Conservation (phyloP, 306 rosid species). For the Datisca glomerata region DNA sequence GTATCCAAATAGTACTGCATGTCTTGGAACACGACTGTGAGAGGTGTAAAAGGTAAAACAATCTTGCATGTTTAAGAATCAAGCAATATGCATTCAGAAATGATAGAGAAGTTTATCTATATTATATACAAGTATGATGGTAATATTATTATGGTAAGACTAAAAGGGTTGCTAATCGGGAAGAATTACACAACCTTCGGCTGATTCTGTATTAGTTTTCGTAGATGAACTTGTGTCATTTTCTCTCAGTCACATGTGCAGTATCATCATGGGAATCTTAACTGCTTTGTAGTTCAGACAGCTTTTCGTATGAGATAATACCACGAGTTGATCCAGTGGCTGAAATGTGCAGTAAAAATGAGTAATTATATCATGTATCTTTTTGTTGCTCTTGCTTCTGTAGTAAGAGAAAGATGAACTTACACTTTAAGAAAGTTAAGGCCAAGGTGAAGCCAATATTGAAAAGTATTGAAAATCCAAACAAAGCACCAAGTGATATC, state of each 20-base stretch:
- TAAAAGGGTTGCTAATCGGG: neutral
- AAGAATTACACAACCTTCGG: slow-evolving; percentile 6
- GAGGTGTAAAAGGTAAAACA: slow-evolving; percentile 35
- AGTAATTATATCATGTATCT: slow-evolving; percentile 1
- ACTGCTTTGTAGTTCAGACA: slow-evolving; percentile 12
- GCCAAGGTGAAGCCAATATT: slow-evolving; percentile 24
- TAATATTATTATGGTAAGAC: neutral
- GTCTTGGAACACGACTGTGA: slow-evolving; percentile 28
- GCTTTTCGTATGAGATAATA: slow-evolving; percentile 24
- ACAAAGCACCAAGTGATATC: slow-evolving; percentile 33
- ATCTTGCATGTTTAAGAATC: slow-evolving; percentile 16
- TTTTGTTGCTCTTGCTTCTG: neutral
- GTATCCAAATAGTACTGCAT: slow-evolving; percentile 33
- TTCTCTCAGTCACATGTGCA: too few relatives aligned
- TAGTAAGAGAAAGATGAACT: slow-evolving; percentile 4
- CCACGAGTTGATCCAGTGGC: slow-evolving; percentile 32
- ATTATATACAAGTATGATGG: too few relatives aligned
- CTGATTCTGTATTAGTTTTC: slow-evolving; percentile 2
- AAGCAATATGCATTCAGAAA: neutral
- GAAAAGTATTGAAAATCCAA: slow-evolving; percentile 28
- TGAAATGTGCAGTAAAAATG: slow-evolving; percentile 6
- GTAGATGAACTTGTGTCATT: too few relatives aligned
- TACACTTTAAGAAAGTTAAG: slow-evolving; percentile 29
- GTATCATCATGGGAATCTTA: slow-evolving; percentile 5
- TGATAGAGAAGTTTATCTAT: neutral